A percentile compares a stretch with the other conserved stretches of the same genome.
These are phyloP conservation scores for Lasiosphaeria miniovina DNA, from an alignment of 495 filamentous ascomycete genomes.

Conservation along the genomic window DNA sequence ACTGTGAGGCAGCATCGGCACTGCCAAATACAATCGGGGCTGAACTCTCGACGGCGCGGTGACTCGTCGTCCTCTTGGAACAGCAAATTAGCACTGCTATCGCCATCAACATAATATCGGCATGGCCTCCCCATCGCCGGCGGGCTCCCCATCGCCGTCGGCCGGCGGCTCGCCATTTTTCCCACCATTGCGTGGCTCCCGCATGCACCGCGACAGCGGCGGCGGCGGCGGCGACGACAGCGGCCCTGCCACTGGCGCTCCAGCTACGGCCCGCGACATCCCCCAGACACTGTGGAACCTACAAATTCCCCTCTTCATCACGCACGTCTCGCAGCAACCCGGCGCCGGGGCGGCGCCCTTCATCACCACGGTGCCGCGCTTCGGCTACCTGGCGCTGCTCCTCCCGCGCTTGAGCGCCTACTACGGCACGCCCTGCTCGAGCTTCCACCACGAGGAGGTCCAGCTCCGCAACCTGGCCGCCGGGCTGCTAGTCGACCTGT, in stretches of 20 bases:
- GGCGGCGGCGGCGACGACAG: neutral
- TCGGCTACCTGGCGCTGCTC: conserved; percentile 72
- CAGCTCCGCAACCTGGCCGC: conserved; percentile 69
- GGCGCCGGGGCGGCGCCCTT: conserved; percentile 32
- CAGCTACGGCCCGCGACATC: conserved; percentile 7
- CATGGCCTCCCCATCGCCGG: conserved; percentile 2
- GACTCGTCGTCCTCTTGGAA: neutral
- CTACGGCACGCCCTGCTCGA: conserved; percentile 67
- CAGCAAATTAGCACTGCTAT: no score
- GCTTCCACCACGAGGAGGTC: conserved; percentile 80
- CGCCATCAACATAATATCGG: no score
- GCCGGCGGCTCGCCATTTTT: neutral
- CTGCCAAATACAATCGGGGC: neutral
- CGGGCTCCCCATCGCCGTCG: neutral
- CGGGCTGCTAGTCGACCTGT: conserved; percentile 87
- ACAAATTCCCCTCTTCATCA: conserved; percentile 51
- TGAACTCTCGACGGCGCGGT: no score
- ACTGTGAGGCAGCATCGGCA: neutral
- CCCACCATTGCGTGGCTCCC: no score
- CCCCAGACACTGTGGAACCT: conserved; percentile 47
- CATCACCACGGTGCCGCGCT: conserved; percentile 58
- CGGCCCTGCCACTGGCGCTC: neutral
- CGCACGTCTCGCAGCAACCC: conserved; percentile 38
- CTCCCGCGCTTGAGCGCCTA: conserved; percentile 76
- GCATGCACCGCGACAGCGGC: no score